phyloP scores from a whole-genome alignment of 768 basidiomycete species.

The Suillus variegatus region DNA sequence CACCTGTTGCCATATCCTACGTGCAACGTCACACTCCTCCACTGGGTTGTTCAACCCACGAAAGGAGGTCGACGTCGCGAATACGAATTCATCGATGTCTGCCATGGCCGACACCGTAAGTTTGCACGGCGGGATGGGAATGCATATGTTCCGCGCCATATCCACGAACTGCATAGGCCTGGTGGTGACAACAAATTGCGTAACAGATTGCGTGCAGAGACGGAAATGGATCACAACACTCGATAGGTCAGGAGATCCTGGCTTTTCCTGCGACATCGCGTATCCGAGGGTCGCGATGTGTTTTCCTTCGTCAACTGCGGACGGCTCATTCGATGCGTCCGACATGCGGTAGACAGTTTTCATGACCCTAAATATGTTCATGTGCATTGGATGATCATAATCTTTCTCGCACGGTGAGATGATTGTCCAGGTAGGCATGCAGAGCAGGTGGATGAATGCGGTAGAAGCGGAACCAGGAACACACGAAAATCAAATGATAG shows the following conservation, averaged over 20 bases:
- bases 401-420: background rate
- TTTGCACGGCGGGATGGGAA: background rate
- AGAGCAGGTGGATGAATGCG: background rate
- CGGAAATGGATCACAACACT: background rate
- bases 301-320: background rate
- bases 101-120: background rate
- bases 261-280: background rate
- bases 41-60: background rate
- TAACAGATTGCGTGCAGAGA: background rate
- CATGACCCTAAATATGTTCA: background rate
- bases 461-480: background rate
- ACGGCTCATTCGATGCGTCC: background rate
- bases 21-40: background rate
- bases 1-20: background rate
- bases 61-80: background rate
- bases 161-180: background rate
- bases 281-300: background rate
- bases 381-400: constrained; percentile 2
- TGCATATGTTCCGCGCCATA: background rate
- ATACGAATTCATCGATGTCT: background rate
- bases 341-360: background rate
- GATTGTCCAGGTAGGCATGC: constrained; percentile 1
- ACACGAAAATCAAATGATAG: background rate
- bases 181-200: background rate
- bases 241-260: background rate